Conservation (phyloP, 1,139 yeast species). For the Kodamaea alishanica region DNA sequence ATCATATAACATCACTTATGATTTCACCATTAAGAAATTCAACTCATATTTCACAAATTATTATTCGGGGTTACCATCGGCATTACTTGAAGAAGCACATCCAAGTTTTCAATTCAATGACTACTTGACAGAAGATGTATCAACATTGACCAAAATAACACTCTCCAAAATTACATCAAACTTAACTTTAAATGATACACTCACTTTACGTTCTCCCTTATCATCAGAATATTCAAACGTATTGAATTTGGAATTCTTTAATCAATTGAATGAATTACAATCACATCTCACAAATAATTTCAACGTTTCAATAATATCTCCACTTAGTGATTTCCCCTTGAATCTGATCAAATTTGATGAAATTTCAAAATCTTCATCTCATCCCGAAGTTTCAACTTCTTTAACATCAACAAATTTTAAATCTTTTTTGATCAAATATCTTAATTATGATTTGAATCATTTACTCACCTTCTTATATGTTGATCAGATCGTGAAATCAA, state of each 20-base stretch:
- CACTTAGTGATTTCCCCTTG: slow-evolving; percentile 19
- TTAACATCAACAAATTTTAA: slow-evolving; percentile 11
- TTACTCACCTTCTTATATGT: slow-evolving; percentile 27
- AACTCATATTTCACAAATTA: slow-evolving; percentile 14
- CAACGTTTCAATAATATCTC: slow-evolving; percentile 18
- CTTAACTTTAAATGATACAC: no score
- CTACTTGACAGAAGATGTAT: neutral
- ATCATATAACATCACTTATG: slow-evolving; percentile 24
- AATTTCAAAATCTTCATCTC: slow-evolving; percentile 3
- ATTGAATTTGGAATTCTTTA: slow-evolving; percentile 16
- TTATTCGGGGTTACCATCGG: slow-evolving; percentile 4
- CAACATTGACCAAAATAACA: slow-evolving; percentile 3
- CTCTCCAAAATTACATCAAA: slow-evolving; percentile 3
- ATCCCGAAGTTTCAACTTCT: neutral
- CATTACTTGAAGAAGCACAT: neutral
- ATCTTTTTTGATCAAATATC: slow-evolving; percentile 19
- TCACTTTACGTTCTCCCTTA: neutral
- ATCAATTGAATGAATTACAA: slow-evolving; percentile 12
- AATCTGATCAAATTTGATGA: slow-evolving; percentile 9
- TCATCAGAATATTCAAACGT: slow-evolving; percentile 14
- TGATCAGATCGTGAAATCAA: slow-evolving; percentile 41
- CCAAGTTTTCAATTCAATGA: neutral
- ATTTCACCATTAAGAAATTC: slow-evolving; percentile 18
- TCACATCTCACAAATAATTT: neutral
- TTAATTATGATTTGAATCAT: slow-evolving; percentile 24